These are phyloP conservation scores for Cicer arietinum DNA, from an alignment of 306 rosid genomes.

Conservation along the genomic window DNA sequence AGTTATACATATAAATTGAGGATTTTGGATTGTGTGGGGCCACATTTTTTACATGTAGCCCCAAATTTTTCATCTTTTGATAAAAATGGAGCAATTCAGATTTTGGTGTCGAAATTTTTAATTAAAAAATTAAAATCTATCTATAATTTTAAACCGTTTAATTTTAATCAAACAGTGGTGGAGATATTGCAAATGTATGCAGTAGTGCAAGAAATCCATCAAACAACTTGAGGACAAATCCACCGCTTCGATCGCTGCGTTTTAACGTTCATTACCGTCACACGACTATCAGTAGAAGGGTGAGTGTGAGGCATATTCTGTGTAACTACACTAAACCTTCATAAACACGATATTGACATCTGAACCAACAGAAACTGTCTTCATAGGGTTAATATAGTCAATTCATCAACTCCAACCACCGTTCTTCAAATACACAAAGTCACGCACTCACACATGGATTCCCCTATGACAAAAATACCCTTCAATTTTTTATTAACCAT, in stretches of 20 bases:
- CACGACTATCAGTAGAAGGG: conserved; percentile 2
- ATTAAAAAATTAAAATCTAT: too few species aligned
- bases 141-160: too few species aligned
- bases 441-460: background rate
- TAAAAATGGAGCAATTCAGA: too few species aligned
- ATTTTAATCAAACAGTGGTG: too few species aligned
- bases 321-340: conserved; percentile 30
- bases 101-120: too few species aligned
- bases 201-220: too few species aligned
- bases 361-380: conserved; percentile 9
- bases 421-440: conserved; percentile 26
- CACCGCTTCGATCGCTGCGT: conserved; percentile 1
- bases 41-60: too few species aligned
- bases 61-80: too few species aligned
- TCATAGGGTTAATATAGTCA: conserved; percentile 37
- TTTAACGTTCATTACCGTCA: background rate
- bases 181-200: too few species aligned
- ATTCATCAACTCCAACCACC: conserved; percentile 27
- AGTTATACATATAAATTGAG: background rate
- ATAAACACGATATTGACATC: conserved; percentile 41
- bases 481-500: background rate
- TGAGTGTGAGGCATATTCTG: conserved; percentile 33
- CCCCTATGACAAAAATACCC: conserved; percentile 37
- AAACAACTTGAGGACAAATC: background rate
- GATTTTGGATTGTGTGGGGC: too few species aligned